Conservation (phyloP, 305 asterid genomes). For the Fraxinus platypoda region DNA sequence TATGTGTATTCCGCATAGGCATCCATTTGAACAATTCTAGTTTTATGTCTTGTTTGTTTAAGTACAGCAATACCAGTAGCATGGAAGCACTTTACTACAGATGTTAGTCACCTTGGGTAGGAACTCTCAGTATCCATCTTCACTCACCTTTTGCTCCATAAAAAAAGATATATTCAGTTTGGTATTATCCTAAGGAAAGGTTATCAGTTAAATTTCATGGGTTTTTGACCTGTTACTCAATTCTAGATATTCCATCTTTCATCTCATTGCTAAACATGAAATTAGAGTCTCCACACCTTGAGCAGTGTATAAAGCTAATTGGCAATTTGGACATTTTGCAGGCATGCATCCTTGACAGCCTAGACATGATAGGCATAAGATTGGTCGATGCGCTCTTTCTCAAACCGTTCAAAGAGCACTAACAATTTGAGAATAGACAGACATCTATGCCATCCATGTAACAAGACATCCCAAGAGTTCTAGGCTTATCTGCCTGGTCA, state of each 20-base stretch:
- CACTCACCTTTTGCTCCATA: neutral
- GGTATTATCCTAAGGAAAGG: neutral
- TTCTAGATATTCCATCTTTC: neutral
- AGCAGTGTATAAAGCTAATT: neutral
- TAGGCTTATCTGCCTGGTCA: neutral
- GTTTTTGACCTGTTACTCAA: neutral
- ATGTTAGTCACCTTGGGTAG: neutral
- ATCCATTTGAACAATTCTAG: neutral
- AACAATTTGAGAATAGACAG: neutral
- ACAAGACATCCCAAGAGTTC: slow-evolving; percentile 1
- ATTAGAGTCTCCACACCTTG: neutral
- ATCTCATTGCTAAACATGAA: neutral
- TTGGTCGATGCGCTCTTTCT: neutral
- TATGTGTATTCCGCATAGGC: neutral
- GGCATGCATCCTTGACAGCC: neutral
- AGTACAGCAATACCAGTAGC: neutral
- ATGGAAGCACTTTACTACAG: neutral
- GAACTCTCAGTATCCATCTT: neutral
- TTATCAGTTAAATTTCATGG: neutral
- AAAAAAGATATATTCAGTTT: neutral
- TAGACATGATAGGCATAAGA: neutral
- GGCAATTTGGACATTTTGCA: neutral
- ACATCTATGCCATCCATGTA: neutral
- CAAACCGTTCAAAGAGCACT: neutral
- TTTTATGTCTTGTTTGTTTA: neutral